Base-by-base conservation (phyloP, 192 early-diverging fungal species). In the Borealophlyctis nickersoniae region DNA sequence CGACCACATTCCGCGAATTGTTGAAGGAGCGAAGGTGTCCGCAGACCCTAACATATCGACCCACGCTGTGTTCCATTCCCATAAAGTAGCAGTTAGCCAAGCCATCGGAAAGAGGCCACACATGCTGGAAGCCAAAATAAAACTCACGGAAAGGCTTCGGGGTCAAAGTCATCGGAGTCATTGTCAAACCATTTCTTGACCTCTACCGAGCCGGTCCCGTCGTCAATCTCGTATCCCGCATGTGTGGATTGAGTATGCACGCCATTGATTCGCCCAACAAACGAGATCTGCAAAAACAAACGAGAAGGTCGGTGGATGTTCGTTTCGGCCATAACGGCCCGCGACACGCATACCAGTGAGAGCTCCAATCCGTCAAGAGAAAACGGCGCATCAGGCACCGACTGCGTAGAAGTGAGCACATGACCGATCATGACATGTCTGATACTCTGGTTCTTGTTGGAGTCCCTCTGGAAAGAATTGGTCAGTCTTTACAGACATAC, bases 171-270 rank as follows among this genome's bases (percentile, higher is more conserved):
- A 55, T 67, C 68, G 1, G 76, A 77, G 24, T 77, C 72, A 0
- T 73, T 66, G n/a, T 80, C 74, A 4, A 80, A 26, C 73, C 81
- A 93, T 58, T 82, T 76, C 56, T 79, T 82, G 27, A 83, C 85
- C 34, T 96, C 92, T 27, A 91, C 86, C 53, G 52, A 69, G 22
- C 89, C 87, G 16, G 90, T 88, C 19, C 92, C 92, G 72, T 96
- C 93, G 49, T 93, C 88, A 4, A 96, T 50, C 19, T 73, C 71
- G 70, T 89, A 96, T n/a, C 63, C 78, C 28, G 80, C 59, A 56
- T 86, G 79, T 57, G 84, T 86, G 1, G 86, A 72, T 52, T 85
- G 81, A 30, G 69, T 69, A 28, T 63, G 66, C 5, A 87, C 68
- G 51, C 66, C 74, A 45, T 84, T 84, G 63, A 95, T 76, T 2